Base-by-base conservation (phyloP, 2,329 filamentous ascomycete genomes). In the Penicillium sp. region DNA sequence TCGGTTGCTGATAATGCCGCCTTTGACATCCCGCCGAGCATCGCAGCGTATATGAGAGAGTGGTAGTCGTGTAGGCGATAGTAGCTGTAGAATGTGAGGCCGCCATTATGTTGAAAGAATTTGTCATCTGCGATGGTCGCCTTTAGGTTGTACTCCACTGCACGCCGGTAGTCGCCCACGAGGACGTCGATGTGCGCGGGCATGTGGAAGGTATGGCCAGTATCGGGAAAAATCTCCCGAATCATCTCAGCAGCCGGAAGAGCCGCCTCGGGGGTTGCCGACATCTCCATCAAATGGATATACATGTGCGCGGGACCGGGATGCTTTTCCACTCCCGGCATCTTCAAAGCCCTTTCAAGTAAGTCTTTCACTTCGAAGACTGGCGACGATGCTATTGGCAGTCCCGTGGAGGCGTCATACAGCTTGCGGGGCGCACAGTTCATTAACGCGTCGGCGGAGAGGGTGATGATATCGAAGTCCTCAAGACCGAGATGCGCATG, bases 251-350 rank as follows among this genome's bases (percentile, higher is more conserved):
- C 88, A 0, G 83, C 78, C 0, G 82, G 77, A 10, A 90, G 71
- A 1, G 86, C 89, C 1, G 72, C 69, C 67, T 90, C 88, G 0
- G 89, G 88, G 0, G 77, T 80, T 0, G 78, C 75, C 0, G 88
- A 90, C 88, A 91, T 91, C 69, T 92, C 89, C 81, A 89, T 88
- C 6, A 90, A 81, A 66, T 91, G 89, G 35, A 91, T 88, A 71
- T 91, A 91, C 33, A 92, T 75, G 70, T 92, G 89, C 1, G 90
- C 77, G 0, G 91, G 73, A 0, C 89, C 90, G 0, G 89, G 87
- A 66, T 95, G 90, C 1, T 75, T 64, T 6, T 79, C 70, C 0
- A 79, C 83, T 3, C 76, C 78, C 0, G 79, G 70, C 3, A 79
- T 77, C 1, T 73, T 69, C 31, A 92, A 73, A 0, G 85, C 85